phyloP scores from a whole-genome alignment of 805 yeast genomes.

The Lachancea cidri region DNA sequence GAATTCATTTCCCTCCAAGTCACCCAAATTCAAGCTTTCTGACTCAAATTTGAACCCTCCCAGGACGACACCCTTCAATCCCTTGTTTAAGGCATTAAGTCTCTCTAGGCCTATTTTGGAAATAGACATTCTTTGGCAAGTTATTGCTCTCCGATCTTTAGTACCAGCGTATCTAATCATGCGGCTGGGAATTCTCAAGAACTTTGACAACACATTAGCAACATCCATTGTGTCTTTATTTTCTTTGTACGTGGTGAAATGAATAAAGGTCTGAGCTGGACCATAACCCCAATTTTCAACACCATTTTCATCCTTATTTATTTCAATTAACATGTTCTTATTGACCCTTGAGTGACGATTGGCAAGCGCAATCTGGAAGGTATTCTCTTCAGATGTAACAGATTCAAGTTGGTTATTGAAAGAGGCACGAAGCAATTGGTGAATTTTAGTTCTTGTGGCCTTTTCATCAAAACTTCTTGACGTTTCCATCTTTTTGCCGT shows the following conservation, averaged over 20 bases:
- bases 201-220: conserved; percentile 65
- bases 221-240: conserved; percentile 98
- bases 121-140: conserved; percentile 76
- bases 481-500: conserved; percentile 57
- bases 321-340: conserved; percentile 35
- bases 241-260: conserved; percentile 82
- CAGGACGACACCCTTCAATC: conserved; percentile 67
- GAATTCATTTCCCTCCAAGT: conserved; percentile 84
- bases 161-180: conserved; percentile 85
- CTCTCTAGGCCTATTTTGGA: conserved; percentile 68
- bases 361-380: conserved; percentile 57
- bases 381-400: conserved; percentile 62
- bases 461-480: conserved; percentile 57
- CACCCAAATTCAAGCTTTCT: conserved; percentile 66
- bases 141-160: conserved; percentile 92
- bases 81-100: conserved; percentile 68
- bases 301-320: conserved; percentile 40
- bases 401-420: conserved; percentile 76
- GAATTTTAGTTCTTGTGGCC: conserved; percentile 68
- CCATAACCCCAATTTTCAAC: conserved; percentile 71
- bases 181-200: conserved; percentile 69
- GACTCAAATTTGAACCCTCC: conserved; percentile 75
- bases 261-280: conserved; percentile 59
- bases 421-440: conserved; percentile 66
- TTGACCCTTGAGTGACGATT: conserved; percentile 38